phyloP scores from a whole-genome alignment of 306 rosid species.

The Morella rubra region DNA sequence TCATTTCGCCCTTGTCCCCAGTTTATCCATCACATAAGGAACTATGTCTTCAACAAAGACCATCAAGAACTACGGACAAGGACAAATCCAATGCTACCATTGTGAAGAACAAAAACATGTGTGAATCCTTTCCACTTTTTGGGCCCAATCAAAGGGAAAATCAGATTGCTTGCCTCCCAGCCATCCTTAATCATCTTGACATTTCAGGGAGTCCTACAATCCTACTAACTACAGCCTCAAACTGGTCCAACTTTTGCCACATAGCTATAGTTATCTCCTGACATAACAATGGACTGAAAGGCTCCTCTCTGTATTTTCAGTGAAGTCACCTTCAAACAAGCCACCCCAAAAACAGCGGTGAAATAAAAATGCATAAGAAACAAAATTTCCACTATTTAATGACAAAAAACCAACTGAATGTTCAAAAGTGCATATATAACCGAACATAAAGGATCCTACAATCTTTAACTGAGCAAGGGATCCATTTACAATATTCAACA shows the following conservation, averaged over 20 bases:
- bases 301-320: not conserved
- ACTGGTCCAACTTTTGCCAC: not conserved
- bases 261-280: not conserved
- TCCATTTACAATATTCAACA: not conserved
- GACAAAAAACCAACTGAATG: not conserved
- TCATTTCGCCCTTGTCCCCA: not conserved
- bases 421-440: not conserved
- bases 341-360: not conserved
- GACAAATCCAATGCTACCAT: not conserved
- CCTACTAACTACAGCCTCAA: not conserved
- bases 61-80: not conserved
- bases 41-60: not conserved
- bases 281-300: not conserved
- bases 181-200: not conserved
- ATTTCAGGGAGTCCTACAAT: not conserved
- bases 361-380: not conserved
- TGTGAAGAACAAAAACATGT: not conserved
- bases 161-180: not conserved
- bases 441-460: not conserved
- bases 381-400: not conserved
- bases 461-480: not conserved
- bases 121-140: not conserved
- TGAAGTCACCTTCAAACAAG: conserved; percentile 1
- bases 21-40: not conserved
- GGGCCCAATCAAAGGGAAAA: not conserved